A percentile compares a stretch with the other conserved stretches of the same genome.
Conservation (phyloP, 768 basidiomycete genomes). For the Holtermannia corniformis region DNA sequence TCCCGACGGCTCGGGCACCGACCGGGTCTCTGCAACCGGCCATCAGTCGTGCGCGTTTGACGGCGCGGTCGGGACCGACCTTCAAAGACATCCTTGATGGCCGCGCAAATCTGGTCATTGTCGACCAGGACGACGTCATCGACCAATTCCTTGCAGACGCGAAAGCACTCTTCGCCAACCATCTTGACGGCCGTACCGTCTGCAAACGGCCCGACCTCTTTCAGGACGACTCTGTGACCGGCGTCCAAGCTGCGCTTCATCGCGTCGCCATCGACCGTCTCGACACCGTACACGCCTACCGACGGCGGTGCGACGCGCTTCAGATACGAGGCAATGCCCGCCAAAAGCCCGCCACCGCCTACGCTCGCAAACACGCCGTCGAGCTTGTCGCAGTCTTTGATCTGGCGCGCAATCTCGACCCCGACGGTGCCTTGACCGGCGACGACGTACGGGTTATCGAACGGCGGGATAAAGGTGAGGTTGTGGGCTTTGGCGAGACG, state of each 20-base stretch:
- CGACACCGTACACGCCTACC: slow-evolving; percentile 77
- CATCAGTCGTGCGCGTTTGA: too few relatives aligned
- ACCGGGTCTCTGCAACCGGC: slow-evolving; percentile 65
- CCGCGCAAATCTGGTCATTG: slow-evolving; percentile 96
- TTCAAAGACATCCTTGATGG: slow-evolving; percentile 98
- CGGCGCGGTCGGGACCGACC: slow-evolving; percentile 47
- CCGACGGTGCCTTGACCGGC: slow-evolving; percentile 94
- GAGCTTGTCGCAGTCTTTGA: slow-evolving; percentile 58
- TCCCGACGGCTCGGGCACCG: slow-evolving; percentile 92
- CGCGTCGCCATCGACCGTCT: slow-evolving; percentile 89
- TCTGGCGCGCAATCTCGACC: slow-evolving; percentile 88
- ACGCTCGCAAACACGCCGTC: slow-evolving; percentile 83
- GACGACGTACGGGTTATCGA: slow-evolving; percentile 92
- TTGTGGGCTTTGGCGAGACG: slow-evolving; percentile 66
- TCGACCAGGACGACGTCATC: slow-evolving; percentile 75
- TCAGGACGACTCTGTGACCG: slow-evolving; percentile 70
- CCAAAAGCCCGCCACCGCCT: slow-evolving; percentile 84
- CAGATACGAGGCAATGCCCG: slow-evolving; percentile 86
- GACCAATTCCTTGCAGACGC: slow-evolving; percentile 74
- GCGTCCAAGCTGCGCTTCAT: slow-evolving; percentile 73
- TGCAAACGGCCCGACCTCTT: slow-evolving; percentile 90
- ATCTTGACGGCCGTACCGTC: slow-evolving; percentile 96
- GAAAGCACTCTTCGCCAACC: slow-evolving; percentile 89
- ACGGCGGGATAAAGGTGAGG: slow-evolving; percentile 87
- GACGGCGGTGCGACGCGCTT: slow-evolving; percentile 80